Evolutionary conservation across 345 rosid genomes (phyloP).

Genomic region (Heritiera littoralis): DNA sequence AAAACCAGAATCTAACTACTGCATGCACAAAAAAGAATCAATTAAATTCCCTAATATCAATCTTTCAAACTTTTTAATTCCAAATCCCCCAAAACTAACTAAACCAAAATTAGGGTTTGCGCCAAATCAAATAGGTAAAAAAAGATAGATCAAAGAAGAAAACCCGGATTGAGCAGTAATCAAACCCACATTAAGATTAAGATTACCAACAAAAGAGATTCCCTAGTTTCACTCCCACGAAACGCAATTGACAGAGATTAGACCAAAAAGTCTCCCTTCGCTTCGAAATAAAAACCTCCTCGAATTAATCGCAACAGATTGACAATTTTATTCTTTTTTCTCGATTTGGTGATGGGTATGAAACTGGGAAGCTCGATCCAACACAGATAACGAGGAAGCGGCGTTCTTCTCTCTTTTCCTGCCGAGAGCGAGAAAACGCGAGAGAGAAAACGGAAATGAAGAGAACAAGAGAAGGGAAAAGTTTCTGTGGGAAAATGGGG

Average conservation of each 20-base stretch:
- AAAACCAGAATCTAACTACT: background rate
- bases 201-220: slow-evolving; percentile 17
- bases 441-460: slow-evolving; percentile 32
- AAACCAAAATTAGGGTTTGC: slow-evolving; percentile 28
- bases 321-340: background rate
- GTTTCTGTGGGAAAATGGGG: background rate
- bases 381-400: slow-evolving; percentile 16
- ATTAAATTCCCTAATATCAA: background rate
- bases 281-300: slow-evolving; percentile 11
- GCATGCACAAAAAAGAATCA: slow-evolving; percentile 9
- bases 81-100: background rate
- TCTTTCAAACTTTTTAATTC: background rate
- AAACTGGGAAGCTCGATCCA: slow-evolving; percentile 8
- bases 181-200: slow-evolving; percentile 5
- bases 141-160: slow-evolving; percentile 16
- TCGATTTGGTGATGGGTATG: background rate
- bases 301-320: background rate
- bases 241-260: slow-evolving; percentile 26
- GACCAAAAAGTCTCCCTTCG: slow-evolving; percentile 16
- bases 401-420: slow-evolving; percentile 14
- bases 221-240: slow-evolving; percentile 30
- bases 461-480: background rate
- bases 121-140: slow-evolving; percentile 10
- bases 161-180: slow-evolving; percentile 20
- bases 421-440: slow-evolving; percentile 41